Base-by-base conservation (phyloP, 371 early-diverging fungal species). In the Capillidium heterosporum region DNA sequence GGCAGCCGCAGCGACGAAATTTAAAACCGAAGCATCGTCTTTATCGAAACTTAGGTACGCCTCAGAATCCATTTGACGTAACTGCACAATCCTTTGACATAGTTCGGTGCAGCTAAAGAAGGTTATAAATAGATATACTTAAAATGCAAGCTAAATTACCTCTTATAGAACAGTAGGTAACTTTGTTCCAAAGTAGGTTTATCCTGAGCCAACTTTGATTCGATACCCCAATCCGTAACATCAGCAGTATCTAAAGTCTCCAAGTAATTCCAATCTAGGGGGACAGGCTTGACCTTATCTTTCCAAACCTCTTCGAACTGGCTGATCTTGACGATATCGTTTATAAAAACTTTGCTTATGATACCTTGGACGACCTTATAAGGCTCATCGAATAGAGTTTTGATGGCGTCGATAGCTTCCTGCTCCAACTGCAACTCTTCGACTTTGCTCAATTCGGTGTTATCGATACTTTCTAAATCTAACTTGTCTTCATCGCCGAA, bases 281-380 rank as follows among this genome's bases (percentile, higher is more conserved):
- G 24, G 1, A 24, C 69, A 2, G 98, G 98, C 13, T 74, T 71
- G 17, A 62, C 65, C 15, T 91, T 79, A 4, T 63, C 67, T 59
- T 80, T 82, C 95, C 96, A 95, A 82, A 94, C 80, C n/a, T 89
- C 89, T 23, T 84, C 75, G 86, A 90, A 84, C 0, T 66, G 65
- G 32, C 84, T 52, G 13, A 95, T 70, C 2, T 91, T 77, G 2
- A 74, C 60, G 46, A 96, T 81, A 61, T 95, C 96, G 13, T 64
- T 41, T 27, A 48, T 47, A 52, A 51, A 59, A 42, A 89, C 86
- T 73, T 95, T 93, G 32, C 81, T 72, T 62, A 95, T 93, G 4
- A 95, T 84, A 39, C 68, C 62, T 48, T 70, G 52, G 1, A 83
- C 75, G 64, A 83, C 91, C 8, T 81, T 83, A 0, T 65, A 61